These are phyloP conservation scores for Pythium sp. DNA, from an alignment of 352 stramenopile species.

Conservation along the genomic window DNA sequence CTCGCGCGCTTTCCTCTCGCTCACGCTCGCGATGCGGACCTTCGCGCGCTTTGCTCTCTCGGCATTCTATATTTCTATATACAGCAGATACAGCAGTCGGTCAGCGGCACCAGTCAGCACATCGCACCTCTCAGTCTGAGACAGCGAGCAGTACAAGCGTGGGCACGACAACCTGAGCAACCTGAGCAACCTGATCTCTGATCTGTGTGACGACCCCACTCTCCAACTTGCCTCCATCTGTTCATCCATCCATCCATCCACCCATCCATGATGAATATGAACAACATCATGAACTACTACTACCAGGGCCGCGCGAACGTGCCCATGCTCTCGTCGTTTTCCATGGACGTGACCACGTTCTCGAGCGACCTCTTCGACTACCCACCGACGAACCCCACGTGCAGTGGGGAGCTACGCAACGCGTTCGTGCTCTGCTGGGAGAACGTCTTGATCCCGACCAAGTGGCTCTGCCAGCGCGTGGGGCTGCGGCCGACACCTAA, in stretches of 20 bases:
- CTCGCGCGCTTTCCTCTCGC: neutral
- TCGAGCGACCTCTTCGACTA: slow-evolving; percentile 60
- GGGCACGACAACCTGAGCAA: neutral
- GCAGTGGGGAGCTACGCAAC: slow-evolving; percentile 31
- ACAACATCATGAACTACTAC: slow-evolving; percentile 36
- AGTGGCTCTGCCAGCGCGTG: slow-evolving; percentile 61
- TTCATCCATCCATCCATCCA: neutral
- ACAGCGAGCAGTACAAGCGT: neutral
- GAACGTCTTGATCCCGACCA: slow-evolving; percentile 56
- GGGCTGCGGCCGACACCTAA: slow-evolving; percentile 36
- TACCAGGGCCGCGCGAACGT: slow-evolving; percentile 22
- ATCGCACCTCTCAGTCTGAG: neutral
- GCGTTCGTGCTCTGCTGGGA: slow-evolving; percentile 69
- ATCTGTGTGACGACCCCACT: slow-evolving; percentile 4
- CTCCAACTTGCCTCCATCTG: slow-evolving; percentile 10
- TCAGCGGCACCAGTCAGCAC: neutral
- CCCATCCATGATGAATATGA: slow-evolving; percentile 20
- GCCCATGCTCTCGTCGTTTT: slow-evolving; percentile 57
- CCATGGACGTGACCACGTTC: slow-evolving; percentile 55
- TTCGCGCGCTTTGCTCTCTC: neutral
- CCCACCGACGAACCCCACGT: slow-evolving; percentile 24
- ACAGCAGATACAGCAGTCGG: neutral
- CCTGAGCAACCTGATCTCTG: neutral
- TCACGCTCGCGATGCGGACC: neutral
- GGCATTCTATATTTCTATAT: neutral